Conservation (phyloP, 2,329 filamentous ascomycete genomes). For the Hypomyces perniciosus region DNA sequence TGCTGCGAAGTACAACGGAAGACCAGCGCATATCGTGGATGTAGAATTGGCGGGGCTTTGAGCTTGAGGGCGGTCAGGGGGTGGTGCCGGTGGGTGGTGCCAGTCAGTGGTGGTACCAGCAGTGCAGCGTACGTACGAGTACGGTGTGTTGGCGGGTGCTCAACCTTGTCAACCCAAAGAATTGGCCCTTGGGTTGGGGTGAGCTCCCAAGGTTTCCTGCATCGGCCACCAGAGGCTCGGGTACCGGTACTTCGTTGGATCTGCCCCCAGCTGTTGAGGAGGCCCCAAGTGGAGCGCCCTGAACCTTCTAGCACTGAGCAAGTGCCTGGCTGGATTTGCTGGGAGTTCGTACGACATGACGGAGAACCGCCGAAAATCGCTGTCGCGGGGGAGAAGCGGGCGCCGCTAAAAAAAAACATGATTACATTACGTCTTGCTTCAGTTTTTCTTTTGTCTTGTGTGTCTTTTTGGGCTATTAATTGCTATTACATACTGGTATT, state of each 20-base stretch:
- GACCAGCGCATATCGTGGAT: background rate
- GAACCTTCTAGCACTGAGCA: slow-evolving; percentile 1
- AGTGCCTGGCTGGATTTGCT: background rate
- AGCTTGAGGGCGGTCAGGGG: slow-evolving; percentile 11
- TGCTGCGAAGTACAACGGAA: slow-evolving; percentile 3
- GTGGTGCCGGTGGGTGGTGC: too few species aligned
- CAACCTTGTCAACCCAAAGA: slow-evolving; percentile 1
- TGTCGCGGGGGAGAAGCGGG: too few species aligned
- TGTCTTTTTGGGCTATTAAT: too few species aligned
- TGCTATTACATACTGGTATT: too few species aligned
- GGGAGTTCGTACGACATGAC: background rate
- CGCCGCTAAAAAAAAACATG: too few species aligned
- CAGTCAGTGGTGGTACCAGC: too few species aligned
- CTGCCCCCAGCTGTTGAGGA: slow-evolving; percentile 11
- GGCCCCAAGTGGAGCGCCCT: slow-evolving; percentile 9
- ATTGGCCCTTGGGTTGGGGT: slow-evolving; percentile 7
- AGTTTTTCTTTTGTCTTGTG: too few species aligned
- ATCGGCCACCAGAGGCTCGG: background rate
- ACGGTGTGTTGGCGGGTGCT: background rate
- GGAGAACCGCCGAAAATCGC: background rate
- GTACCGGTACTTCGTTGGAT: slow-evolving; percentile 9
- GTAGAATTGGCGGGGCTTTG: slow-evolving; percentile 4
- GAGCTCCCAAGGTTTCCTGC: background rate
- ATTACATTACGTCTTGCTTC: too few species aligned
- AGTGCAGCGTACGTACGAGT: background rate